Evolutionary conservation across 1,284 basidiomycete genomes (phyloP), one percentile per base, ranked within the genome.

Genomic region (Fomitiporia mediterranea): DNA sequence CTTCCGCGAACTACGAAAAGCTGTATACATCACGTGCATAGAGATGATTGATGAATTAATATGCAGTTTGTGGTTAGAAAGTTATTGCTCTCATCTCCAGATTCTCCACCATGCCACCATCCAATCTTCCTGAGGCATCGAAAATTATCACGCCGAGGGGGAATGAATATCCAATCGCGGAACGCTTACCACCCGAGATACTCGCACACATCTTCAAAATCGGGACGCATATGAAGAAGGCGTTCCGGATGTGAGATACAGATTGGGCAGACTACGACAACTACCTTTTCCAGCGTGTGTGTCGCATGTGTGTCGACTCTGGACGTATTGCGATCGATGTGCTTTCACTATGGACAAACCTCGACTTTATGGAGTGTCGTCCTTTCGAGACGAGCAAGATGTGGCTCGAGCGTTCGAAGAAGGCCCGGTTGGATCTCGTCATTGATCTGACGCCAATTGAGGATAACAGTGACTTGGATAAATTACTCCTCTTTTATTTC

Each of bases 161-260:
- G 13, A 19, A 43, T 4, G 25, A 35, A 21, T 83, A 79, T 54
- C 76, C 79, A 3, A 72, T 84, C 52, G n/a, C n/a, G n/a, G 79
- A 83, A 60, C 68, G 72, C 23, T 28, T 53, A 4, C 82, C 83
- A 3, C 72, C 77, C 17, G 83, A 85, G 63, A 69, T 85, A 4
- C 73, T 85, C 21, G 74, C 75, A 0, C 71, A 81, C 58, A 81
- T 86, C 42, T 86, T 85, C 64, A 64, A 70, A 19, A 62, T 80
- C n/a, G 83, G 83, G 9, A 70, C 71, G 51, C 19, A 64, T 44
- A 69, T 72, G n/a, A n/a, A n/a, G n/a, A n/a, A n/a, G n/a, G 57
- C n/a, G 58, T 56, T 11, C 64, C 57, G 8, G 61, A 62, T 35
- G 60, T 61, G 37, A 58, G 55, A 17, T 53, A 37, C 38, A n/a